A percentile compares a stretch with the other conserved stretches of the same genome.
Conservation (phyloP, 2,329 filamentous ascomycete species). For the Nannizziopsis barbatae region DNA sequence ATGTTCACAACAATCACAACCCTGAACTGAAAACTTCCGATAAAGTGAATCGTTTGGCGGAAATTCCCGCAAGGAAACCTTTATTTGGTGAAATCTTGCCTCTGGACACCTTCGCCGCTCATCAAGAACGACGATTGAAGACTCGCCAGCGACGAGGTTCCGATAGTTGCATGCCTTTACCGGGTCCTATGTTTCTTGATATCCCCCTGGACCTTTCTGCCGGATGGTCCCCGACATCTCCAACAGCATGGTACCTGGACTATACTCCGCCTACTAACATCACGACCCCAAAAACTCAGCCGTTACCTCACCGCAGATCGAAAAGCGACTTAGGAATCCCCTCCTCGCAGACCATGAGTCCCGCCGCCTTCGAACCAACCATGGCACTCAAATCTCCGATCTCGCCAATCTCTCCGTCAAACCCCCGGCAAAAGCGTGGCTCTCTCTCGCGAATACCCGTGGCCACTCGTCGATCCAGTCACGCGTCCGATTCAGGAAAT, state of each 20-base stretch:
- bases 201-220: constrained; percentile 27
- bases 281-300: constrained; percentile 22
- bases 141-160: constrained; percentile 48
- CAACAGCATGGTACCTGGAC: constrained; percentile 54
- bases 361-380: constrained; percentile 23
- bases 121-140: constrained; percentile 48
- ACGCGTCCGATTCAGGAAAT: constrained; percentile 33
- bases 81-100: constrained; percentile 65
- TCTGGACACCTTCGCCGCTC: constrained; percentile 31
- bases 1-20: constrained; percentile 4
- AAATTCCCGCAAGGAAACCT: constrained; percentile 40
- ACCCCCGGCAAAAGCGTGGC: constrained; percentile 5
- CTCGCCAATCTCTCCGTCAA: constrained; percentile 2
- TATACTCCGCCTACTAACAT: constrained; percentile 36
- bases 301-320: constrained; percentile 28
- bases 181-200: constrained; percentile 35
- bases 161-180: constrained; percentile 55
- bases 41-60: constrained; percentile 9
- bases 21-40: not conserved
- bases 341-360: constrained; percentile 18
- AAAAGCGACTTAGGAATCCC: constrained; percentile 48
- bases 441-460: constrained; percentile 38
- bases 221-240: constrained; percentile 51
- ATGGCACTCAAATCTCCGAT: constrained; percentile 27
- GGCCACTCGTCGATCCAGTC: constrained; percentile 30